Evolutionary conservation across 2,329 filamentous ascomycete genomes (phyloP), one percentile per base, ranked within the genome.

Genomic region (Colletotrichum lini): DNA sequence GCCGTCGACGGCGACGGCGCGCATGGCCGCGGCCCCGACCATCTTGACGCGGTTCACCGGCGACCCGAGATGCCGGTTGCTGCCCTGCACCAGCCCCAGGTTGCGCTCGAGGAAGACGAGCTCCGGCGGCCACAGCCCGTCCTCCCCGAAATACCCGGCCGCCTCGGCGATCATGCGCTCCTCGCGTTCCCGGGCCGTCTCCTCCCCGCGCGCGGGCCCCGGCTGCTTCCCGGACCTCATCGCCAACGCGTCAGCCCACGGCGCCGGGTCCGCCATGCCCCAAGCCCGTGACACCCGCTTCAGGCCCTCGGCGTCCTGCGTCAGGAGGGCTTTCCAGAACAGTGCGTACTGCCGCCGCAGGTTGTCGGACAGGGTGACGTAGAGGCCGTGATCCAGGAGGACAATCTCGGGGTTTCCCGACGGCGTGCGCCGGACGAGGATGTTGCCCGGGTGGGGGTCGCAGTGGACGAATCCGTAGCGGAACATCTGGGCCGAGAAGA

Each of bases 21-120:
- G 62, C 42, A 65, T 65, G 42, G 62, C 62, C 26, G 62, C 50
- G 62, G 49, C 16, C 8, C 65, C 90, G 0, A 90, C 92, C 69
- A 92, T 92, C 77, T 92, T 92, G 76, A 93, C 86, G 0, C 91
- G 82, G 75, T 94, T 94, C n/a, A 94, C 91, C 0, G 92, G 92
- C 0, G 88, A 91, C 30, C 92, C 92, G 21, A 94, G 85, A 80
- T 90, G 93, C 73, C 93, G 91, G 76, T 94, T 93, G 78, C 93
- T 93, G 0, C 89, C 91, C 78, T 94, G 92, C 2, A 94, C 92
- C 73, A 94, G 93, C 40, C 92, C 87, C 79, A 94, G 84, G 76
- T 93, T 94, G 21, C 92, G 87, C 3, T 91, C 92, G 73, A 94
- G 92, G 81, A 94, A 94, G 75, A 94, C 89, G 47, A 94, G 87